Evolutionary conservation across 2,329 filamentous ascomycete species (phyloP).

Genomic region (Tolypocladium sp.): DNA sequence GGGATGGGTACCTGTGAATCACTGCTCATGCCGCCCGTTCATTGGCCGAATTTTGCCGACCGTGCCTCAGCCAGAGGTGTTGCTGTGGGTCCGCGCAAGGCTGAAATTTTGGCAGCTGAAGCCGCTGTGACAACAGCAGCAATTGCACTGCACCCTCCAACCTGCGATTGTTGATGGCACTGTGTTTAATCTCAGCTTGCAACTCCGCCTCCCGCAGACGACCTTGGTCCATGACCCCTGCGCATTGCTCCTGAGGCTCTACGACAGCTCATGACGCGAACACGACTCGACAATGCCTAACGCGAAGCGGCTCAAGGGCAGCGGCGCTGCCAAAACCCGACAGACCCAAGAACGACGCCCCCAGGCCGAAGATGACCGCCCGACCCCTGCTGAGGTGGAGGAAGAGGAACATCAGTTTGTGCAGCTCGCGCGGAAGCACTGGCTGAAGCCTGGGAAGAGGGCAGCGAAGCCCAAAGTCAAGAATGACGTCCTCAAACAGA

Average conservation of each 20-base stretch:
- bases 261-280: slow-evolving; percentile 1
- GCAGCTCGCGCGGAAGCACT: slow-evolving; percentile 73
- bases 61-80: neutral
- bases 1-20: neutral
- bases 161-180: neutral
- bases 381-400: slow-evolving; percentile 58
- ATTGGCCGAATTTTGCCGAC: neutral
- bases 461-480: slow-evolving; percentile 61
- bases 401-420: slow-evolving; percentile 65
- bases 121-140: neutral
- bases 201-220: neutral
- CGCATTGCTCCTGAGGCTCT: neutral
- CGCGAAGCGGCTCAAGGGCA: slow-evolving; percentile 49
- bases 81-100: slow-evolving; percentile 10
- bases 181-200: neutral
- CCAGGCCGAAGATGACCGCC: slow-evolving; percentile 27
- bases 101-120: slow-evolving; percentile 10
- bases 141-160: neutral
- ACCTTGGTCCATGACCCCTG: neutral
- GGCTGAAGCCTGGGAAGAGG: slow-evolving; percentile 61
- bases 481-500: slow-evolving; percentile 75
- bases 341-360: slow-evolving; percentile 25
- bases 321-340: slow-evolving; percentile 30
- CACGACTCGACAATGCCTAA: slow-evolving; percentile 40
- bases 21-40: neutral